Base-by-base conservation (phyloP, 768 basidiomycete genomes). In the Coprinellus aureogranulatus region DNA sequence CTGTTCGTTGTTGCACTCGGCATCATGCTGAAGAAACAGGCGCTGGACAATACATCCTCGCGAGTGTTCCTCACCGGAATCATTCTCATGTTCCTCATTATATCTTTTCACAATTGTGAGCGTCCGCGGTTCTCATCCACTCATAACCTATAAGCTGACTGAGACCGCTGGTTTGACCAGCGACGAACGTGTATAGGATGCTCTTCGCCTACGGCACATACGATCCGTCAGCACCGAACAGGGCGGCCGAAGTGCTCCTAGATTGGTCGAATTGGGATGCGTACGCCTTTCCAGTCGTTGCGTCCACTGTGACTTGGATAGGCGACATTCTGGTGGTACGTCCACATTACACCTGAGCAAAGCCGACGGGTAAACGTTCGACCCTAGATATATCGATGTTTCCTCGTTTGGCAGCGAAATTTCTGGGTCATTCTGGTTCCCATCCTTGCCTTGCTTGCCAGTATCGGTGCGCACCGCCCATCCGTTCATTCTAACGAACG, bases 251-350 rank as follows among this genome's bases (percentile, higher is more conserved):
- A 14, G 63, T 63, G 34, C 59, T 66, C 37, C 42, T 56, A 12
- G 58, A 66, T 40, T 50, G 57, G n/a, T 50, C 46, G 28, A 58
- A 58, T 52, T 66, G 65, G 65, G 64, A 65, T 23, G 64, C 61
- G 16, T 55, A 63, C 11, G 54, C 61, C 14, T 62, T 65, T 34
- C 58, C 61, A 28, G 44, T 62, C 25, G 31, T 63, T 9, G 57
- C 57, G 22, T 60, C 58, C 14, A 31, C 63, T 31, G 56, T 59
- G 22, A 66, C 60, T n/a, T 66, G 64, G 64, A 40, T 61, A n/a
- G 64, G 54, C 14, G 64, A 66, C 51, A 54, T 58, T n/a, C 41
- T 66, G 4, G 56, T 62, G 18, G 64, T 63, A 42, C 6, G 59
- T 57, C 10, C 25, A 41, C 20, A 48, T 40, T 42, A 30, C 41